These are phyloP conservation scores for Malassezia nana DNA, from an alignment of 1,284 basidiomycete species.

Conservation along the genomic window DNA sequence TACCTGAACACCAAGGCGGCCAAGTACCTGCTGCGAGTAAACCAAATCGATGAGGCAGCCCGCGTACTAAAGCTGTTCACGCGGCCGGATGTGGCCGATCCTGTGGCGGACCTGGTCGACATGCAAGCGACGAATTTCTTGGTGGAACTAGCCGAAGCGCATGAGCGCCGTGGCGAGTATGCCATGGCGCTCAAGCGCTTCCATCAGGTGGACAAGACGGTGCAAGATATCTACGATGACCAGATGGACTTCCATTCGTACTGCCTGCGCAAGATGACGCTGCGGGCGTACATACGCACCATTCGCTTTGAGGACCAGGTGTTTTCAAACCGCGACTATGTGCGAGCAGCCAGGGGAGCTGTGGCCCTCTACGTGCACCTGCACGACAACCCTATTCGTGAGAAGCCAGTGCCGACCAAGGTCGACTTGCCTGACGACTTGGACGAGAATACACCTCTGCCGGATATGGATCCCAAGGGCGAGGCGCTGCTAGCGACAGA, in stretches of 20 bases:
- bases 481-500: constrained; percentile 19
- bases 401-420: constrained; percentile 50
- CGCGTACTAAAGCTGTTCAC: constrained; percentile 38
- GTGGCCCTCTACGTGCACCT: constrained; percentile 60
- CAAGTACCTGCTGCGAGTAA: constrained; percentile 76
- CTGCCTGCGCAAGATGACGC: constrained; percentile 75
- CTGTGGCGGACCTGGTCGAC: constrained; percentile 75
- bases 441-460: constrained; percentile 57
- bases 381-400: constrained; percentile 24
- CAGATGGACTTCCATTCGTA: constrained; percentile 98
- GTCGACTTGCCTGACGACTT: constrained; percentile 16
- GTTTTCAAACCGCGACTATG: constrained; percentile 64
- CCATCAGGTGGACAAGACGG: constrained; percentile 67
- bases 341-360: constrained; percentile 63
- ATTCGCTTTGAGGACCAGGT: constrained; percentile 73
- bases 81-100: constrained; percentile 55
- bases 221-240: constrained; percentile 83
- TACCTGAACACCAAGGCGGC: constrained; percentile 90
- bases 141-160: constrained; percentile 68
- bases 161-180: constrained; percentile 60
- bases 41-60: constrained; percentile 54
- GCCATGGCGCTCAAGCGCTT: constrained; percentile 80
- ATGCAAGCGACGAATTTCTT: constrained; percentile 92
- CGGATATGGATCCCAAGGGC: constrained; percentile 40
- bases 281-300: constrained; percentile 71